Base-by-base conservation (phyloP, 371 early-diverging fungal genomes). In the Neoconidiobolus thromboides region DNA sequence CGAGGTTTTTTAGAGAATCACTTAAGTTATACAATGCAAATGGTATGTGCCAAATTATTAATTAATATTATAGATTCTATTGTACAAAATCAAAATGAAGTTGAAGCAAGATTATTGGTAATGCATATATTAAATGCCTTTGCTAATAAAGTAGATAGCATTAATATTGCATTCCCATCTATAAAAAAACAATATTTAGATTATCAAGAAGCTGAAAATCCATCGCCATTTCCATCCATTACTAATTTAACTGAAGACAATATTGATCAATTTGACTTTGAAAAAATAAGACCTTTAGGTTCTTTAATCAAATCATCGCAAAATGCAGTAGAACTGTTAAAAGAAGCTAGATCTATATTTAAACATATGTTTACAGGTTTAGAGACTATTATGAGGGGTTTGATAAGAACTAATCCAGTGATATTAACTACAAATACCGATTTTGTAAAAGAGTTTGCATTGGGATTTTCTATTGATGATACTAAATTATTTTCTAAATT, bases 21-120 rank as follows among this genome's bases (percentile, higher is more conserved):
- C 12, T 73, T 96, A 48, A 81, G 89, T 39, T 81, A 87, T 2
- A 86, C 85, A 61, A 91, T 96, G 55, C 95, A 95, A 66, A 93
- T 90, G 0, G 91, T 96, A 88, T 93, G 96, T 62, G 86, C 86
- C 52, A 96, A 93, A 64, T 68, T 97, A 39, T 71, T 98, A n/a
- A 69, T 92, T 43, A 90, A 91, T 65, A 67, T 95, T 46, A 83
- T 91, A 26, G 96, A 96, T 53, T 82, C 86, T 64, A 85, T 91
- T 61, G 78, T 80, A 56, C 78, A 74, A 61, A 81, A 83, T 26
- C 78, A 77, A 1, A 76, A 85, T 64, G 80, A 75, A 64, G 62
- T 60, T 52, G 73, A 78, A 65, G 79, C 79, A 39, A 82, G 94
- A 43, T 74, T 73, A 9, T 74, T 95, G 56, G 72, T 95, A 51